These are phyloP conservation scores for Chytriomyces sp. DNA, from an alignment of 192 early-diverging fungal genomes.

Conservation along the genomic window DNA sequence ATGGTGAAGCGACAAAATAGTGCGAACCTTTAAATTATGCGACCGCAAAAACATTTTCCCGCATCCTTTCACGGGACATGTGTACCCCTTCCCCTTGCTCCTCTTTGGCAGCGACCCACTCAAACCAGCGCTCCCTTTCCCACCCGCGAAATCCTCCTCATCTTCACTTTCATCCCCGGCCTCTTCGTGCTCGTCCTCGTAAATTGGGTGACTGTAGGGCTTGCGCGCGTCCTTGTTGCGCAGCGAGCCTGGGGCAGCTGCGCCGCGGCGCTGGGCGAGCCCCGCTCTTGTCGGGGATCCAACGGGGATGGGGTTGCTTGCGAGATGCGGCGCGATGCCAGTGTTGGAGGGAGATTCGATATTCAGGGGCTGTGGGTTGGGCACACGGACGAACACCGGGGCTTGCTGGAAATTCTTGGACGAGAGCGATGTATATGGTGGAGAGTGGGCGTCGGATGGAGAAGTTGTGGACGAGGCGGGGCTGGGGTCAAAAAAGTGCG, in stretches of 20 bases:
- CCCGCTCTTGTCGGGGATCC: background rate
- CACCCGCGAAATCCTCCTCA: background rate
- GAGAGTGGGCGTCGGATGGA: background rate
- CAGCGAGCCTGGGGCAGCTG: background rate
- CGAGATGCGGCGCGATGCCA: too few relatives aligned
- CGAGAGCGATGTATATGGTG: background rate
- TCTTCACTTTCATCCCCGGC: background rate
- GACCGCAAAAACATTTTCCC: constrained; percentile 71
- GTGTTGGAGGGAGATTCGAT: background rate
- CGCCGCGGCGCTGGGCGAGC: background rate
- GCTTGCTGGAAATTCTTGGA: background rate
- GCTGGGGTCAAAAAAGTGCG: background rate
- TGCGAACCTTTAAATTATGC: constrained; percentile 58
- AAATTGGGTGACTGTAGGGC: background rate
- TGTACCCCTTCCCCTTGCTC: background rate
- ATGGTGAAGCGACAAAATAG: background rate
- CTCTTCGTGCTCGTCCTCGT: background rate
- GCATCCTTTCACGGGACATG: constrained; percentile 36
- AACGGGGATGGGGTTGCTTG: too few relatives aligned
- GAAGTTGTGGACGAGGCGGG: background rate
- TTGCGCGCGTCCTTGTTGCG: background rate
- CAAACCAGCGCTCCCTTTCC: background rate
- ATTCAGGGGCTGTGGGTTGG: background rate
- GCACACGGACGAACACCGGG: background rate
- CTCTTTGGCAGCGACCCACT: background rate